phyloP scores from a whole-genome alignment of 352 stramenopile species.

The Phytophthora gonapodyides region DNA sequence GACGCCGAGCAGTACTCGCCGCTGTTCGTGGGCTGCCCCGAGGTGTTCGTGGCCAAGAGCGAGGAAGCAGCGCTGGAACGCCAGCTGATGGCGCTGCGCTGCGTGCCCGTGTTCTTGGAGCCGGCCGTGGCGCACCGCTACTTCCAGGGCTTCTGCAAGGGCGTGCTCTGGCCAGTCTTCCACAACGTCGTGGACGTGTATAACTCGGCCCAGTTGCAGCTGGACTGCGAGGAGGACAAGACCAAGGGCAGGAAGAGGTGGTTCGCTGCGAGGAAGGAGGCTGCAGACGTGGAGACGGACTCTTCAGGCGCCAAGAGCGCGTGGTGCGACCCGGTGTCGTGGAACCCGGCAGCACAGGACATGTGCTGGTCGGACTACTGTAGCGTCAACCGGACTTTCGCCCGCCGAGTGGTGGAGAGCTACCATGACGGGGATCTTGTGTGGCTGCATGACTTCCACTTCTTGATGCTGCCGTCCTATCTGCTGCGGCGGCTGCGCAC shows the following conservation, averaged over 20 bases:
- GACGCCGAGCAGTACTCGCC: slow-evolving; percentile 55
- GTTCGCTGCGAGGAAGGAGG: slow-evolving; percentile 25
- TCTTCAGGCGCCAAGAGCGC: slow-evolving; percentile 20
- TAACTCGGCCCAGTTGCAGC: slow-evolving; percentile 69
- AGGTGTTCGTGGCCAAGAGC: slow-evolving; percentile 66
- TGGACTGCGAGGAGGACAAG: slow-evolving; percentile 46
- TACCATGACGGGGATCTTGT: slow-evolving; percentile 90
- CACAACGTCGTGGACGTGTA: slow-evolving; percentile 98
- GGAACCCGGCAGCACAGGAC: slow-evolving; percentile 78
- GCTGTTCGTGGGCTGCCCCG: slow-evolving; percentile 74
- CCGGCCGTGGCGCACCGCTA: slow-evolving; percentile 81
- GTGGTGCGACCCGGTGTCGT: slow-evolving; percentile 73
- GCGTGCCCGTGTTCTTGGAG: slow-evolving; percentile 96
- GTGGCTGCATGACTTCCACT: slow-evolving; percentile 98
- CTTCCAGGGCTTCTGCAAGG: slow-evolving; percentile 96
- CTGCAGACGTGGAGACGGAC: background rate
- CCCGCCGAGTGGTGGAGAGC: slow-evolving; percentile 62
- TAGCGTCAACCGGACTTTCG: slow-evolving; percentile 73
- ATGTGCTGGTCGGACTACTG: slow-evolving; percentile 82
- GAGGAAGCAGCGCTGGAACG: slow-evolving; percentile 74
- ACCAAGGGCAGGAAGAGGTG: slow-evolving; percentile 2
- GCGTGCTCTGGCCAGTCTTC: slow-evolving; percentile 97
- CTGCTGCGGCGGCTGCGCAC: slow-evolving; percentile 90
- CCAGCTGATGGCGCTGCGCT: slow-evolving; percentile 89
- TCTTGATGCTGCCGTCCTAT: slow-evolving; percentile 97